These are phyloP conservation scores for Seiridium unicorne DNA, from an alignment of 2,329 filamentous ascomycete species.

Conservation along the genomic window DNA sequence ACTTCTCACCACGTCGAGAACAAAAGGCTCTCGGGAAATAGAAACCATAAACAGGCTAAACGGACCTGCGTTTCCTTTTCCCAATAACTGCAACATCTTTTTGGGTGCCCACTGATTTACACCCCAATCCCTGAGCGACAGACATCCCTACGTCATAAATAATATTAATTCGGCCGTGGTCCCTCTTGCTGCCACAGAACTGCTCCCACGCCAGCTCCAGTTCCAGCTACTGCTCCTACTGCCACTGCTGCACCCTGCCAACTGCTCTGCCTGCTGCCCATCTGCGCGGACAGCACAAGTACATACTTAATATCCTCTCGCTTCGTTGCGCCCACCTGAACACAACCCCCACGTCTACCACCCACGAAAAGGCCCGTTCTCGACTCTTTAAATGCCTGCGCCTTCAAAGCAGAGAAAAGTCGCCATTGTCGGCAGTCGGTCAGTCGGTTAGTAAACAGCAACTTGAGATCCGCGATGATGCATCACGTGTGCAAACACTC, in stretches of 20 bases:
- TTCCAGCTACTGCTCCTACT: background rate
- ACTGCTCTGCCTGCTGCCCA: too few relatives aligned
- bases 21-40: background rate
- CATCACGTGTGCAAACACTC: slow-evolving; percentile 1
- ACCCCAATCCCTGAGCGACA: background rate
- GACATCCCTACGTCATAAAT: slow-evolving; percentile 10
- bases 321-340: background rate
- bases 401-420: slow-evolving; percentile 77
- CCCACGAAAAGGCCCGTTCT: background rate
- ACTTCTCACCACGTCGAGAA: background rate
- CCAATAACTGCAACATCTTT: background rate
- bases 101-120: background rate
- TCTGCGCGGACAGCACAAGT: background rate
- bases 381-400: slow-evolving; percentile 50
- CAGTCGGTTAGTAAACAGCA: slow-evolving; percentile 61
- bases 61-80: background rate
- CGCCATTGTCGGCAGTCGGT: slow-evolving; percentile 78
- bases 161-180: slow-evolving; percentile 6
- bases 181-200: background rate
- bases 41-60: background rate
- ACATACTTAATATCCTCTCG: background rate
- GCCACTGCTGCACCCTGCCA: background rate
- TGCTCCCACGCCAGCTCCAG: background rate
- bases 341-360: background rate
- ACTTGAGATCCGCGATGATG: background rate